These are phyloP conservation scores for Onygena corvina DNA, from an alignment of 2,329 filamentous ascomycete species.

Conservation along the genomic window DNA sequence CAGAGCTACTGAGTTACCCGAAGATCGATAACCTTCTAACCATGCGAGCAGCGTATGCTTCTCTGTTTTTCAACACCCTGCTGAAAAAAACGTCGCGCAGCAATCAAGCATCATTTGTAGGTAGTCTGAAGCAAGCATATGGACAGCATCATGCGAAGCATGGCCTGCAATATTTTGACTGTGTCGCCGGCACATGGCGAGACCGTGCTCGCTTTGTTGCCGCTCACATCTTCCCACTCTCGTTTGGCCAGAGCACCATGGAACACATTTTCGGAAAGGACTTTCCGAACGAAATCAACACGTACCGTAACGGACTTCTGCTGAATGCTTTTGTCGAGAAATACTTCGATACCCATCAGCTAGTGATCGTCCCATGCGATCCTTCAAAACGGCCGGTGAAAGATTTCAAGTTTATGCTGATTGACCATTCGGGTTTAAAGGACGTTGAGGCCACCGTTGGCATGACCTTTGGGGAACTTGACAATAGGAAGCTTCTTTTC, in stretches of 20 bases:
- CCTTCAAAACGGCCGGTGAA: neutral
- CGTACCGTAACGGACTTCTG: constrained; percentile 8
- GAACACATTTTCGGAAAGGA: constrained; percentile 11
- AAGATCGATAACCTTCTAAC: no score
- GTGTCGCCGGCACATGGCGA: neutral
- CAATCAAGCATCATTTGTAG: neutral
- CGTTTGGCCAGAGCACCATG: constrained; percentile 7
- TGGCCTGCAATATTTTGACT: neutral
- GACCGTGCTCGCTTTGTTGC: neutral
- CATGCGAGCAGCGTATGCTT: no score
- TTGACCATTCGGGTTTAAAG: neutral
- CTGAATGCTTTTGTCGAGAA: neutral
- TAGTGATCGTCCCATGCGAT: neutral
- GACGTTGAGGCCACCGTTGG: neutral
- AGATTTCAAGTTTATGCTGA: neutral
- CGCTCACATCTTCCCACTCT: constrained; percentile 11
- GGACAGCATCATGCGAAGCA: neutral
- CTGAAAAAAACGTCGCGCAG: neutral
- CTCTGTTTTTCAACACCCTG: no score
- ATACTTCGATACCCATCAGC: neutral
- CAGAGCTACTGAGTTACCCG: no score
- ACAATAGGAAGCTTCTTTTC: neutral
- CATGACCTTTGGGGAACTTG: neutral
- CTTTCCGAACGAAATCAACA: constrained; percentile 6
- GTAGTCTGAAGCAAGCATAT: neutral